These are phyloP conservation scores for Trametes cinnabarina DNA, from an alignment of 768 basidiomycete genomes.

Conservation along the genomic window DNA sequence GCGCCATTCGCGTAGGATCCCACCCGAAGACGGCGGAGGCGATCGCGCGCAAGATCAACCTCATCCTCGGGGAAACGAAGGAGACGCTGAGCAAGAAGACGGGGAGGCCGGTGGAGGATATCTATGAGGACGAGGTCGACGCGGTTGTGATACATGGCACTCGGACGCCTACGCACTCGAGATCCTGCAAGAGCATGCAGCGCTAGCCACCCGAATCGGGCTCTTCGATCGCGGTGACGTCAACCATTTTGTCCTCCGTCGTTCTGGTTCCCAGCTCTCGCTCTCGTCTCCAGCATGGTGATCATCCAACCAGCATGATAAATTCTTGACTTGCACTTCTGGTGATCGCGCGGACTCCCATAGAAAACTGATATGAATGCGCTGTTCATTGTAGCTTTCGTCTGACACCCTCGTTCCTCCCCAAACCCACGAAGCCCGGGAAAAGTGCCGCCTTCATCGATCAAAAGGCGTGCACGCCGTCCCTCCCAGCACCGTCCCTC, in stretches of 20 bases:
- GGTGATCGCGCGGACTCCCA: neutral
- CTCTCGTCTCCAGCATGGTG: neutral
- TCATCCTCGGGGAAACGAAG: conserved; percentile 64
- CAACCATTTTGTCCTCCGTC: neutral
- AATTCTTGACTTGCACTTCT: too few species aligned
- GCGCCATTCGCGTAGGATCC: too few species aligned
- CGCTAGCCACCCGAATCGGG: neutral
- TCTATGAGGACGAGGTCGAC: conserved; percentile 67
- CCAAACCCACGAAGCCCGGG: neutral
- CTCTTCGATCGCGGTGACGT: conserved; percentile 2
- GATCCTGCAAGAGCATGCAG: neutral
- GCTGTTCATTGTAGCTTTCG: too few species aligned
- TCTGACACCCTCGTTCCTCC: neutral
- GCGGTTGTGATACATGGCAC: conserved; percentile 70
- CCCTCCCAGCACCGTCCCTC: neutral
- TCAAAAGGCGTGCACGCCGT: neutral
- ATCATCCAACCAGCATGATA: neutral
- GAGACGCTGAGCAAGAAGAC: conserved; percentile 59
- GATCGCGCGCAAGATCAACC: conserved; percentile 69
- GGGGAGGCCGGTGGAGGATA: conserved; percentile 49
- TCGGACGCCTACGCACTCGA: too few species aligned
- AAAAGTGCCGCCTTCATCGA: conserved; percentile 4
- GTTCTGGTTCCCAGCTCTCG: neutral
- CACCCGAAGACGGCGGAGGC: conserved; percentile 75
- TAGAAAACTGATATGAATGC: too few species aligned